These are phyloP conservation scores for Trichoderma orchidacearum DNA, from an alignment of 495 filamentous ascomycete genomes.

Conservation along the genomic window DNA sequence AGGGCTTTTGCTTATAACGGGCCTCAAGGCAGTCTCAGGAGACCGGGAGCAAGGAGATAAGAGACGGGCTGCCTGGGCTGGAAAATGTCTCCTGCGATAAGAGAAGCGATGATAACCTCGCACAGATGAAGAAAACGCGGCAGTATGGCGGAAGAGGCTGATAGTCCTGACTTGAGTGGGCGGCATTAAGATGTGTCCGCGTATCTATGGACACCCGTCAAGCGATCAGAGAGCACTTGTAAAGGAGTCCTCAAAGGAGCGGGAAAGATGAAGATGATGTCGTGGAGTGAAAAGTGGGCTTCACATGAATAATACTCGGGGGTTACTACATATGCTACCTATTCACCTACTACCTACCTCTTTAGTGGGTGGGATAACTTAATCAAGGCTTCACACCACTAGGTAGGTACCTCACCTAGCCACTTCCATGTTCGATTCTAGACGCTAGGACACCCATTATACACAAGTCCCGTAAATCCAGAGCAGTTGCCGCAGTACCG, in stretches of 20 bases:
- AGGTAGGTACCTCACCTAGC: too few species aligned
- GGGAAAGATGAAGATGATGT: neutral
- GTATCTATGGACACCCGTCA: neutral
- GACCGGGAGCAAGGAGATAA: neutral
- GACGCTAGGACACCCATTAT: too few species aligned
- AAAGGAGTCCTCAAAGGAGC: neutral
- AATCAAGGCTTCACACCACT: too few species aligned
- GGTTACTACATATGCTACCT: too few species aligned
- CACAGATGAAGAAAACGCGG: neutral
- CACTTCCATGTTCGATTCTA: too few species aligned
- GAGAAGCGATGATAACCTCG: neutral
- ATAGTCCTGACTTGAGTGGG: neutral
- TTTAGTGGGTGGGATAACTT: too few species aligned
- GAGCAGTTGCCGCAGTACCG: too few species aligned
- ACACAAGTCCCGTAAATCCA: too few species aligned
- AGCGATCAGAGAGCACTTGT: neutral
- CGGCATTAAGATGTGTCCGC: neutral
- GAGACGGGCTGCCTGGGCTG: too few species aligned
- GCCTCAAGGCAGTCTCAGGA: neutral
- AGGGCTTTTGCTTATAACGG: neutral
- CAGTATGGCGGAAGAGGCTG: neutral
- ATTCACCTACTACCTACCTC: too few species aligned
- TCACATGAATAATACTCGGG: too few species aligned
- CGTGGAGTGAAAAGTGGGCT: too few species aligned
- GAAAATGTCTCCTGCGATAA: neutral